These are phyloP conservation scores for Daldinia grandis DNA, from an alignment of 495 filamentous ascomycete genomes.

Conservation along the genomic window DNA sequence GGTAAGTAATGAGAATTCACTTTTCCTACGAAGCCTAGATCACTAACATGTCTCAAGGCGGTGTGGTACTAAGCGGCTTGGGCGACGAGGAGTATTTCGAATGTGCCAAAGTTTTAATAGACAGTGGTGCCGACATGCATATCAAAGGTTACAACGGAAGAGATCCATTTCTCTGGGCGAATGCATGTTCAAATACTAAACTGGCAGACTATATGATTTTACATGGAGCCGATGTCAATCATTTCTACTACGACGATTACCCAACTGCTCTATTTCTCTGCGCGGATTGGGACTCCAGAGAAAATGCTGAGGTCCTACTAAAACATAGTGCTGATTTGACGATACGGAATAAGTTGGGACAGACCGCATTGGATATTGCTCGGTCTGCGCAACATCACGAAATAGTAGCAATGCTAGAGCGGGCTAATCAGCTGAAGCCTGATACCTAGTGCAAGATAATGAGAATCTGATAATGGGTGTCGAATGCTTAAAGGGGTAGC, in stretches of 20 bases:
- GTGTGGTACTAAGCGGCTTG: conserved; percentile 12
- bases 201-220: conserved; percentile 11
- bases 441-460: background rate
- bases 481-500: background rate
- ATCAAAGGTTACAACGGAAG: background rate
- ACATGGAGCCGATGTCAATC: conserved; percentile 13
- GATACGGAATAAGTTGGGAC: background rate
- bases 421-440: background rate
- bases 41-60: conserved; percentile 6
- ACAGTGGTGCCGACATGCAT: conserved; percentile 10
- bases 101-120: conserved; percentile 19
- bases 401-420: conserved; percentile 2
- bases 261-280: background rate
- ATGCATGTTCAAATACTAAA: conserved; percentile 5
- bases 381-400: background rate
- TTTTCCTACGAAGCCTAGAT: background rate
- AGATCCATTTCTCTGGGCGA: conserved; percentile 18
- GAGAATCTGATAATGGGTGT: background rate
- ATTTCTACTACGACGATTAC: conserved; percentile 2
- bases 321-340: conserved; percentile 6
- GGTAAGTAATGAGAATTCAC: conserved; percentile 3
- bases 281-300: background rate
- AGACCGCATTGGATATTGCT: conserved; percentile 11
- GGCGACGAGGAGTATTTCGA: conserved; percentile 22
- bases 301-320: background rate